These are phyloP conservation scores for Mycogone perniciosa DNA, from an alignment of 2,329 filamentous ascomycete species.

Conservation along the genomic window DNA sequence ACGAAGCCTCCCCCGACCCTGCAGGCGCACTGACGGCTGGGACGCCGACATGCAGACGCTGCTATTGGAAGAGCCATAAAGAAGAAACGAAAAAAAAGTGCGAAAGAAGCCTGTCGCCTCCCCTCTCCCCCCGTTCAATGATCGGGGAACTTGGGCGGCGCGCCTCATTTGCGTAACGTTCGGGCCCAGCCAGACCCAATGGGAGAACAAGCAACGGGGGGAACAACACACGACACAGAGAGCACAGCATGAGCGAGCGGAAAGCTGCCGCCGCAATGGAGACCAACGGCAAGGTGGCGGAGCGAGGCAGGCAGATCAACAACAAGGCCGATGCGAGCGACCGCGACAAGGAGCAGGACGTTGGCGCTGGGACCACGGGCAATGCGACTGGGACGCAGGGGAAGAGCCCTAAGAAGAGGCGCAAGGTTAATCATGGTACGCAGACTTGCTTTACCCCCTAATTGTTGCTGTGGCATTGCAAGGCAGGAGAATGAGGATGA, in stretches of 20 bases:
- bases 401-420: slow-evolving; percentile 72
- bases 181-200: slow-evolving; percentile 8
- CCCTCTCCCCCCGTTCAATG: slow-evolving; percentile 1
- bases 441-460: slow-evolving; percentile 20
- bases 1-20: too few relatives aligned
- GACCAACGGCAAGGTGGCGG: slow-evolving; percentile 24
- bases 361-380: slow-evolving; percentile 8
- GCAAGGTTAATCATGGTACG: slow-evolving; percentile 86
- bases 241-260: slow-evolving; percentile 27
- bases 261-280: slow-evolving; percentile 26
- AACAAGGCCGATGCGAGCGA: slow-evolving; percentile 26
- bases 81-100: neutral
- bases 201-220: slow-evolving; percentile 5
- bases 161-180: slow-evolving; percentile 11
- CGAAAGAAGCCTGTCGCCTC: neutral
- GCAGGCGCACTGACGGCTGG: neutral
- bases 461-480: neutral
- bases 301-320: slow-evolving; percentile 20
- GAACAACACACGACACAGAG: neutral
- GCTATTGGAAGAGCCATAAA: slow-evolving; percentile 4
- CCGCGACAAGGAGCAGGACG: slow-evolving; percentile 23
- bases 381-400: slow-evolving; percentile 15
- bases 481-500: neutral
- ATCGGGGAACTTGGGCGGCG: slow-evolving; percentile 1
- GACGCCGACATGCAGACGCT: slow-evolving; percentile 5